These are phyloP conservation scores for Talaromyces albobiverticillius DNA, from an alignment of 2,329 filamentous ascomycete genomes.

Conservation along the genomic window DNA sequence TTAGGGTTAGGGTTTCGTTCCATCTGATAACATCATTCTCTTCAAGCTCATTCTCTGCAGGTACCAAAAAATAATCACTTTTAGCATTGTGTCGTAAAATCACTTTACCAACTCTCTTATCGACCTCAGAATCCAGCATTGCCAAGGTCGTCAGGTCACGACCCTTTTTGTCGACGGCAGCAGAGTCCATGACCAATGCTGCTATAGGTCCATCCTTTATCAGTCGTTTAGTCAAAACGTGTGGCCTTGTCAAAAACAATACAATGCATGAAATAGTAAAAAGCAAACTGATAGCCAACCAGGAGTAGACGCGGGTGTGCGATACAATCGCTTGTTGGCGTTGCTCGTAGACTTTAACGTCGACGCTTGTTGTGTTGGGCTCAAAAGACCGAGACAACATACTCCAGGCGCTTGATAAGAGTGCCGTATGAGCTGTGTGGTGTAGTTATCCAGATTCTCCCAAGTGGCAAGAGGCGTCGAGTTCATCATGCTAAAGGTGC, in stretches of 20 bases:
- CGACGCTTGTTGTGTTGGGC: not conserved
- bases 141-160: no score
- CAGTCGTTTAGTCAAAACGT: no score
- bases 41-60: no score
- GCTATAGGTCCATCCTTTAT: no score
- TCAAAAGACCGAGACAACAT: not conserved
- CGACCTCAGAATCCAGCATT: no score
- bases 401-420: constrained; percentile 15
- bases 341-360: not conserved
- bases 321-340: not conserved
- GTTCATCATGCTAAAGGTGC: constrained; percentile 14
- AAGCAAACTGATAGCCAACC: not conserved
- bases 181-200: no score
- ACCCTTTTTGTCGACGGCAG: no score
- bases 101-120: no score
- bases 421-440: constrained; percentile 11
- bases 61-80: no score
- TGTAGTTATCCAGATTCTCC: constrained; percentile 15
- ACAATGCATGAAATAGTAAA: not conserved
- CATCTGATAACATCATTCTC: no score
- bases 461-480: constrained; percentile 13
- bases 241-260: not conserved
- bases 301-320: not conserved
- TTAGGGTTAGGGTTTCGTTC: no score
- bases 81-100: no score